Conservation (phyloP, 2,329 filamentous ascomycete species). For the Microcyclosporella mali region DNA sequence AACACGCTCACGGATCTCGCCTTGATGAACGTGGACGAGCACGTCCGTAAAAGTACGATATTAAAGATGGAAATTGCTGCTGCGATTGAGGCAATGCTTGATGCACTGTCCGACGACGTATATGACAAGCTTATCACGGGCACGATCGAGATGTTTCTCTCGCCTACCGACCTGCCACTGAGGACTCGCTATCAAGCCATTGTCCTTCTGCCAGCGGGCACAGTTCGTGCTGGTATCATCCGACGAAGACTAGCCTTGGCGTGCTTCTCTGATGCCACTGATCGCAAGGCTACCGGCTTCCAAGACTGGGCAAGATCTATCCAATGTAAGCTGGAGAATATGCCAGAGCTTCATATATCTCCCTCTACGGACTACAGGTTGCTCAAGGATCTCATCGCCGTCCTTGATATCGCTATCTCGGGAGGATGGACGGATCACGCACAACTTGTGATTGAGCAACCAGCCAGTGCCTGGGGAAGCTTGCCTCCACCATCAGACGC, state of each 20-base stretch:
- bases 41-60: slow-evolving; percentile 13
- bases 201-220: slow-evolving; percentile 51
- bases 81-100: slow-evolving; percentile 21
- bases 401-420: slow-evolving; percentile 71
- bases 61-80: slow-evolving; percentile 10
- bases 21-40: slow-evolving; percentile 25
- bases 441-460: slow-evolving; percentile 2
- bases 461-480: slow-evolving; percentile 11
- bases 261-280: slow-evolving; percentile 48
- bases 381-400: slow-evolving; percentile 57
- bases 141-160: slow-evolving; percentile 11
- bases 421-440: slow-evolving; percentile 45
- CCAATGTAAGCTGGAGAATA: slow-evolving; percentile 16
- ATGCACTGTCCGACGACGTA: slow-evolving; percentile 10
- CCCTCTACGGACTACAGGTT: slow-evolving; percentile 60
- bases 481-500: slow-evolving; percentile 21
- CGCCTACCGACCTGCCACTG: slow-evolving; percentile 8
- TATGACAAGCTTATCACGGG: slow-evolving; percentile 13
- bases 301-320: slow-evolving; percentile 22
- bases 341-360: slow-evolving; percentile 48
- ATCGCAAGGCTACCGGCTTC: neutral
- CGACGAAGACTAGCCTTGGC: slow-evolving; percentile 60
- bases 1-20: slow-evolving; percentile 22
- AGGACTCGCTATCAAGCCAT: slow-evolving; percentile 53
- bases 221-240: slow-evolving; percentile 51